A percentile compares a stretch with the other conserved stretches of the same genome.
phyloP scores from a whole-genome alignment of 148 eudicot genomes.

The Persicaria maculosa region DNA sequence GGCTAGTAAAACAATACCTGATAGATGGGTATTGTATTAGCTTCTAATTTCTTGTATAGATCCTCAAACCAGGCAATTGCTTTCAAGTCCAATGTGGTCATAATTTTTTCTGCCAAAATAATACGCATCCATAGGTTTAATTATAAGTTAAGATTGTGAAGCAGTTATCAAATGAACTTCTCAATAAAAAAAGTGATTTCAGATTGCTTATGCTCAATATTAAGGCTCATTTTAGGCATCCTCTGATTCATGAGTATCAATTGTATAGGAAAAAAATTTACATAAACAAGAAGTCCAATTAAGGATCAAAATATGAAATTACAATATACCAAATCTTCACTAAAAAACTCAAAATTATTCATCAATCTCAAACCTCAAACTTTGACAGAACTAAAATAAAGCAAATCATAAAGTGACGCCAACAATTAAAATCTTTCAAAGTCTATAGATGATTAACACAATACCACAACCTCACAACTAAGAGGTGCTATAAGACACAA shows the following conservation, averaged over 20 bases:
- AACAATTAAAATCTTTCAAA: too few species aligned
- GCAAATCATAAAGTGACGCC: too few species aligned
- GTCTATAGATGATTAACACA: too few species aligned
- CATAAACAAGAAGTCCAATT: too few species aligned
- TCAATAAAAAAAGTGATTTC: neutral
- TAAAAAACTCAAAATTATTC: too few species aligned
- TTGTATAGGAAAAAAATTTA: too few species aligned
- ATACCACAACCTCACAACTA: too few species aligned
- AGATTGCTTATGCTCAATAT: too few species aligned
- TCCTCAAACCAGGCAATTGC: constrained; percentile 55
- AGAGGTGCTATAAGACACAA: too few species aligned
- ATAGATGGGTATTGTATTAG: constrained; percentile 41
- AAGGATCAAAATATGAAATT: neutral
- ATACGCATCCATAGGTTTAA: neutral
- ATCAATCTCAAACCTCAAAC: neutral
- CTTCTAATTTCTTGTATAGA: constrained; percentile 53
- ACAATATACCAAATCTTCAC: neutral
- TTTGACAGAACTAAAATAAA: neutral
- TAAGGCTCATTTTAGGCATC: too few species aligned
- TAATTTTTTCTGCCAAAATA: constrained; percentile 7
- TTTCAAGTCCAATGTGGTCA: constrained; percentile 48
- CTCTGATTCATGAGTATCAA: too few species aligned
- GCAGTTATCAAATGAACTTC: too few species aligned
- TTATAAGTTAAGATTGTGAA: neutral
- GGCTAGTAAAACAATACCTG: constrained; percentile 29